Conservation (phyloP, 2,329 filamentous ascomycete genomes). For the Coniochaeta sp. region DNA sequence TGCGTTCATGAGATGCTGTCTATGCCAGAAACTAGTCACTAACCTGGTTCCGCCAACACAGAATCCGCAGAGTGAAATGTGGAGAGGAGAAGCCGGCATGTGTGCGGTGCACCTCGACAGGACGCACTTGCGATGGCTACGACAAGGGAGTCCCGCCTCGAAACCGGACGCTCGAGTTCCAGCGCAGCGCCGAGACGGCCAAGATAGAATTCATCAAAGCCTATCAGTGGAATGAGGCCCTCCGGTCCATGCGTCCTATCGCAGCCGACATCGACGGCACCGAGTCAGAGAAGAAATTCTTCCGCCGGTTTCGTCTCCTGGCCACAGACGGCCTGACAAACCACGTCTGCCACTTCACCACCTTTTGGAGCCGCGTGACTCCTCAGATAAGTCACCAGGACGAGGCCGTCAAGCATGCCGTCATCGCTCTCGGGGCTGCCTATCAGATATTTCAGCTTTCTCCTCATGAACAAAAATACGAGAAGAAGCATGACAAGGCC, state of each 20-base stretch:
- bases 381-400: constrained; percentile 21
- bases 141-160: constrained; percentile 19
- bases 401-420: constrained; percentile 22
- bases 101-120: constrained; percentile 22
- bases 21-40: background rate
- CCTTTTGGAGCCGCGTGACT: constrained; percentile 22
- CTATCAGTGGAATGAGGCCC: constrained; percentile 15
- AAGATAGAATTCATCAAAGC: constrained; percentile 17
- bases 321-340: constrained; percentile 20
- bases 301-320: constrained; percentile 24
- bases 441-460: constrained; percentile 17
- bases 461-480: background rate
- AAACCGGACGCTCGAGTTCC: constrained; percentile 5
- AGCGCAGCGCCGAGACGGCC: constrained; percentile 11
- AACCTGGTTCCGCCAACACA: constrained; percentile 5
- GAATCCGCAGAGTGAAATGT: constrained; percentile 28
- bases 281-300: constrained; percentile 23
- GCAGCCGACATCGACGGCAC: constrained; percentile 27
- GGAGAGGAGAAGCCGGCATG: constrained; percentile 26
- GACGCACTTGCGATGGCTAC: constrained; percentile 23
- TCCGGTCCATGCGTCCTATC: constrained; percentile 22
- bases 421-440: constrained; percentile 25
- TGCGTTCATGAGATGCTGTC: background rate
- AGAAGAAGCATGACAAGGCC: background rate
- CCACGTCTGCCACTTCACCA: constrained; percentile 17